phyloP scores from a whole-genome alignment of 257 asterid genomes.

The Salvia rosmarinus region DNA sequence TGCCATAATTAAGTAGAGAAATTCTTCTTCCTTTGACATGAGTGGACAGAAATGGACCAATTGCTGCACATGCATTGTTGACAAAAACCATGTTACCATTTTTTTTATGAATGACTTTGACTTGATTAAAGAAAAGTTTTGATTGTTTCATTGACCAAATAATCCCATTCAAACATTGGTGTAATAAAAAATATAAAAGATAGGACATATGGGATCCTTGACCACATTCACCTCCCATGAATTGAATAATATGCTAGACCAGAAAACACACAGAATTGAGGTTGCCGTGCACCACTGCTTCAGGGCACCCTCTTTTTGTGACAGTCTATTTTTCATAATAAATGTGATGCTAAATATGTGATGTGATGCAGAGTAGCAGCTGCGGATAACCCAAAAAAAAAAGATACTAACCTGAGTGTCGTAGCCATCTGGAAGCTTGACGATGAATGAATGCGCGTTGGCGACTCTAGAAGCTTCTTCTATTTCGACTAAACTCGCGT shows the following conservation, averaged over 20 bases:
- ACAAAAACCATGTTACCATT: constrained; percentile 60
- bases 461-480: constrained; percentile 93
- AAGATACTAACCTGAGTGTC: constrained; percentile 67
- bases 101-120: constrained; percentile 53
- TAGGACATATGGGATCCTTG: constrained; percentile 25
- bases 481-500: constrained; percentile 59
- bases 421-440: constrained; percentile 80
- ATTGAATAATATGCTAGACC: constrained; percentile 37
- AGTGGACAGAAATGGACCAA: constrained; percentile 38
- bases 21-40: constrained; percentile 34
- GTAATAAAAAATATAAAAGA: constrained; percentile 32
- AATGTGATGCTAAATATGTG: background rate
- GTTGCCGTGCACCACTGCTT: constrained; percentile 38
- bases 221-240: constrained; percentile 31
- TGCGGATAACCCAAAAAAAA: background rate
- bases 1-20: constrained; percentile 2
- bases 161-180: constrained; percentile 34
- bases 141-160: constrained; percentile 56
- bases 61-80: constrained; percentile 70
- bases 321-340: constrained; percentile 26
- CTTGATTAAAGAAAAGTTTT: constrained; percentile 44
- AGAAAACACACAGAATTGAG: constrained; percentile 27
- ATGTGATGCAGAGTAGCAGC: background rate
- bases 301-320: constrained; percentile 31
- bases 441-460: constrained; percentile 77